Evolutionary conservation across 2,329 filamentous ascomycete genomes (phyloP), one percentile per base, ranked within the genome.

Genomic region (Sarocladium brachiariae): DNA sequence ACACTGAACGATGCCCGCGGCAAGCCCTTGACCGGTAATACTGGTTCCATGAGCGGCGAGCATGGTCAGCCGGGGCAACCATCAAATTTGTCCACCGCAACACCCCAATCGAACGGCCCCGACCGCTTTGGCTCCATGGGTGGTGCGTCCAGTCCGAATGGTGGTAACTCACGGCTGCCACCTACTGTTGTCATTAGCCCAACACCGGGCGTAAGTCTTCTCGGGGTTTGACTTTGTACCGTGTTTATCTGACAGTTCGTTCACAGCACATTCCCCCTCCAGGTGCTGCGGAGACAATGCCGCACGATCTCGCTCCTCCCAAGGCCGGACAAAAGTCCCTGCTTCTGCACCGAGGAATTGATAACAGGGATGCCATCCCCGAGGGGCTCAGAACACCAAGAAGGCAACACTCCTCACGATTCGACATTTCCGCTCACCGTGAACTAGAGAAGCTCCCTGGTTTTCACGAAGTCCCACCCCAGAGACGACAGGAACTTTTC

Each of bases 401-500:
- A 72, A 83, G 93, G 65, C 93, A 99, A 70, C 91, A 97, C 65
- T 97, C 93, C 31, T 99, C 93, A 41, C 84, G 93, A 55, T 99
- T 99, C 67, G 92, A 99, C 67, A 95, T 99, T 57, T 99, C 93
- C 3, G 89, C 95, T 55, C 91, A 97, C 67, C 83, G 93, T 62
- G 93, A 99, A 68, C 77, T 99, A 48, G 93, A 99, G 69, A 99
- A 99, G 72, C 77, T 99, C 21, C 92, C 93, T 1, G 93, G 93
- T 31, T 99, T 99, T 70, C 93, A 99, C 63, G 93, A 99, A 70
- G 93, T 97, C 23, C 87, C 92, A 10, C 93, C 93, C 14, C 95
- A 95, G 65, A 84, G 92, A 56, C 83, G 93, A 55, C 91, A 96
- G 70, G 92, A 97, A 60, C 80, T 99, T 16, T 99, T 99, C 71